Percentiles rank a stretch among this genome's conserved stretches.
These are phyloP conservation scores for Taiwanofungus camphoratus DNA, from an alignment of 1,284 basidiomycete species.

Conservation along the genomic window DNA sequence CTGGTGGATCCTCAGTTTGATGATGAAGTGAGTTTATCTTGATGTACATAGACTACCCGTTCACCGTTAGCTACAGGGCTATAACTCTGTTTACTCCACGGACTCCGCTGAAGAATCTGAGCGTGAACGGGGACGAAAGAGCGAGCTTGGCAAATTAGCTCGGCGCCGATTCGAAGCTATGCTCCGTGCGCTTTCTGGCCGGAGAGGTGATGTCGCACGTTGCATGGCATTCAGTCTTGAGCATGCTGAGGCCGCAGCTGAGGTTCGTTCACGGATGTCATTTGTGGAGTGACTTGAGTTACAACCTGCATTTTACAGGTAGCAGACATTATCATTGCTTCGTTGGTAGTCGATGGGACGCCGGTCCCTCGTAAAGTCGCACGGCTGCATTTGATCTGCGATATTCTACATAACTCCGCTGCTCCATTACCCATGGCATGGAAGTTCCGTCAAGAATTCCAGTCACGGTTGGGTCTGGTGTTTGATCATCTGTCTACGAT, in stretches of 20 bases:
- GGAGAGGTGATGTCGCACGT: slow-evolving; percentile 85
- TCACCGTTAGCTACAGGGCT: slow-evolving; percentile 64
- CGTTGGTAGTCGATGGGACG: slow-evolving; percentile 80
- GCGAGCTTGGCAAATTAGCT: slow-evolving; percentile 70
- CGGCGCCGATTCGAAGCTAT: slow-evolving; percentile 83
- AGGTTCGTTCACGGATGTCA: slow-evolving; percentile 43
- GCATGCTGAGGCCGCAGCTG: slow-evolving; percentile 89
- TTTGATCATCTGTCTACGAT: slow-evolving; percentile 94
- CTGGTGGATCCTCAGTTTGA: slow-evolving; percentile 66
- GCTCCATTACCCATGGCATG: slow-evolving; percentile 84
- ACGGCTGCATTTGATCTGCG: slow-evolving; percentile 91
- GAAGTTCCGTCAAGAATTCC: slow-evolving; percentile 92
- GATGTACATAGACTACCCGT: background rate
- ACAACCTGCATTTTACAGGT: slow-evolving; percentile 44
- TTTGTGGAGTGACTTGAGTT: background rate
- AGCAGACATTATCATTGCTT: slow-evolving; percentile 80
- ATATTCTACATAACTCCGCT: slow-evolving; percentile 96
- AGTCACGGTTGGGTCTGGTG: slow-evolving; percentile 78
- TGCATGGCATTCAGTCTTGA: slow-evolving; percentile 96
- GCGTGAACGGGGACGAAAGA: slow-evolving; percentile 70
- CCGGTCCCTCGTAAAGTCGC: slow-evolving; percentile 95
- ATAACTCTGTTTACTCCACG: slow-evolving; percentile 88
- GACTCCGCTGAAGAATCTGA: slow-evolving; percentile 96
- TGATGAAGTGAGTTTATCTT: slow-evolving; percentile 61
- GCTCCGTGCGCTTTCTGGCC: slow-evolving; percentile 81